Evolutionary conservation across 2,329 filamentous ascomycete genomes (phyloP).

Genomic region (Orbilia blumenaviensis): DNA sequence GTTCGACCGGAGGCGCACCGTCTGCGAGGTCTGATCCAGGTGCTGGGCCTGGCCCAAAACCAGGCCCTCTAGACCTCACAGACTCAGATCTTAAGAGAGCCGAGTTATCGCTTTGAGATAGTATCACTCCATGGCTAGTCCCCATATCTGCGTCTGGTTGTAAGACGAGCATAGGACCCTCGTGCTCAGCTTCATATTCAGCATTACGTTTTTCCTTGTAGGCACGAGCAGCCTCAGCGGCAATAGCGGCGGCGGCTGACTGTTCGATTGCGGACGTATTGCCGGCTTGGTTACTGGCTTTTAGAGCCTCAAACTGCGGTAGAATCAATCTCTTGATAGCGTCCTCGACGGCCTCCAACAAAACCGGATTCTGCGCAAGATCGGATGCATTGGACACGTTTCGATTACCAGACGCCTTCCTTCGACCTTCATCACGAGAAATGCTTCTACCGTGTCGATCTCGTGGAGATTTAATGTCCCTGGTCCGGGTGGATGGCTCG

Average conservation of each 20-base stretch:
- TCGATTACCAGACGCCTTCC: conserved; percentile 65
- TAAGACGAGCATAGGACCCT: conserved; percentile 69
- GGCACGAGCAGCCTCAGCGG: conserved; percentile 47
- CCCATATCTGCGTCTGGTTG: conserved; percentile 65
- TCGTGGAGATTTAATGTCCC: conserved; percentile 62
- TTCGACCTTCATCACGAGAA: conserved; percentile 64
- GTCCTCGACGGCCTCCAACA: conserved; percentile 91
- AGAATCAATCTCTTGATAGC: conserved; percentile 88
- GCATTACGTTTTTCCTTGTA: conserved; percentile 23
- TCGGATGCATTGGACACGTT: conserved; percentile 62
- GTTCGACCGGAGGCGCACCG: conserved; percentile 46
- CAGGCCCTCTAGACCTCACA: conserved; percentile 32
- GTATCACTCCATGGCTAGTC: conserved; percentile 68
- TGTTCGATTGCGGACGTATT: conserved; percentile 67
- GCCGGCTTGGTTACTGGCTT: conserved; percentile 77
- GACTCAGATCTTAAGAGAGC: conserved; percentile 48
- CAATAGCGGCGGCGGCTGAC: conserved; percentile 57
- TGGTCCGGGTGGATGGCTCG: conserved; percentile 24
- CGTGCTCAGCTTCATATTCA: background rate
- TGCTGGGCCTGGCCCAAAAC: conserved; percentile 46
- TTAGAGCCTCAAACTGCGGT: conserved; percentile 89
- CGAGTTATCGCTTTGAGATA: conserved; percentile 58
- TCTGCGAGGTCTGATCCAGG: conserved; percentile 50
- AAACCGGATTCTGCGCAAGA: conserved; percentile 89
- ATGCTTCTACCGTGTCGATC: conserved; percentile 64